These are phyloP conservation scores for Sugiyamaella paludigena DNA, from an alignment of 1,139 yeast genomes.

Conservation along the genomic window DNA sequence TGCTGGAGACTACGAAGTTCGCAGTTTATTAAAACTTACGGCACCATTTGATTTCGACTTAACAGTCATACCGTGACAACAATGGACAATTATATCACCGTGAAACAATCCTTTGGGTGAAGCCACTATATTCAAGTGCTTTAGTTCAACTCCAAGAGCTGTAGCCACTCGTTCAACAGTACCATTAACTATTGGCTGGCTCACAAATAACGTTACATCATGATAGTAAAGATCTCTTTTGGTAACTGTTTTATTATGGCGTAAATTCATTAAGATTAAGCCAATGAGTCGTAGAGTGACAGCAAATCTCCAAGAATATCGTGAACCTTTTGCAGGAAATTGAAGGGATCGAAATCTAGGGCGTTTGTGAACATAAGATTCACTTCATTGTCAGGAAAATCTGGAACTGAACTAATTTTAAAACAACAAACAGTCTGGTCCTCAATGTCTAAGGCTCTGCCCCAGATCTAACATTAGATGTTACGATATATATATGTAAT, in stretches of 20 bases:
- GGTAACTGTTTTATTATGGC: conserved; percentile 37
- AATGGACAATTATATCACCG: conserved; percentile 39
- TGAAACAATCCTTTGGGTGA: conserved; percentile 62
- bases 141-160: conserved; percentile 5
- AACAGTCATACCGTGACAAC: conserved; percentile 19
- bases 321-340: conserved; percentile 12
- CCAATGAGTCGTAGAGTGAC: conserved; percentile 19
- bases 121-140: conserved; percentile 49
- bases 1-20: too few relatives aligned
- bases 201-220: conserved; percentile 54
- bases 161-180: conserved; percentile 31
- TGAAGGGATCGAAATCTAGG: not conserved
- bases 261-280: conserved; percentile 20
- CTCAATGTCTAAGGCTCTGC: too few relatives aligned
- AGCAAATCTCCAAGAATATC: conserved; percentile 6
- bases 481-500: too few relatives aligned
- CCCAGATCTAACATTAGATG: too few relatives aligned
- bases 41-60: conserved; percentile 24
- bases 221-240: conserved; percentile 65
- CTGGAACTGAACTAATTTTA: too few relatives aligned
- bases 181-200: conserved; percentile 48
- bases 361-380: too few relatives aligned
- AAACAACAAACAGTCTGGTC: too few relatives aligned
- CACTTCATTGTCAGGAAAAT: too few relatives aligned
- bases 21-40: conserved; percentile 15